Conservation (phyloP, 164 flowering plant species). For the Warburgia ugandensis region DNA sequence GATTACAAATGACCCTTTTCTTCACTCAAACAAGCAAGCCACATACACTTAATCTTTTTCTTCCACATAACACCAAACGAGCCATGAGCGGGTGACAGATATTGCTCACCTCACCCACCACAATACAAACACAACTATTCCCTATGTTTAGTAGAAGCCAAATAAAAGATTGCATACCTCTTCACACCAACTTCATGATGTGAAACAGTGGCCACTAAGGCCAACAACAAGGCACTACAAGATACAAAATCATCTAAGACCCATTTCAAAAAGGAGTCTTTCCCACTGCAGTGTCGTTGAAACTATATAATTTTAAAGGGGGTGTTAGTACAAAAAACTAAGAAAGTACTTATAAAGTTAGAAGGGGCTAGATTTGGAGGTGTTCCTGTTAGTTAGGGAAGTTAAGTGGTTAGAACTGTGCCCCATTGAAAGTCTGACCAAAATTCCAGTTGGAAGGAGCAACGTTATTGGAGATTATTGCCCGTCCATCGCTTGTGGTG, state of each 20-base stretch:
- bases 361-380: constrained; percentile 3
- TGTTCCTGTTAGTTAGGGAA: constrained; percentile 6
- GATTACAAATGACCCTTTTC: background rate
- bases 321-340: background rate
- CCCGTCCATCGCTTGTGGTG: constrained; percentile 55
- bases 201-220: background rate
- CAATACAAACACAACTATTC: background rate
- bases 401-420: constrained; percentile 24
- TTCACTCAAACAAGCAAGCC: background rate
- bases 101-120: constrained; percentile 14
- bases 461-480: constrained; percentile 45
- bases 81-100: constrained; percentile 12
- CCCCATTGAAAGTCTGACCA: constrained; percentile 58
- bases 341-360: constrained; percentile 3
- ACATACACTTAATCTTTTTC: background rate
- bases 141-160: constrained; percentile 5
- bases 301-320: background rate
- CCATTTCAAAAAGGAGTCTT: constrained; percentile 6
- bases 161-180: constrained; percentile 4
- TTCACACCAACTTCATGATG: constrained; percentile 2
- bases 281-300: background rate
- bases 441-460: constrained; percentile 59
- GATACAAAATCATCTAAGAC: constrained; percentile 1
- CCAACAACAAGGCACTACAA: background rate
- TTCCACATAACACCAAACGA: background rate